Base-by-base conservation (phyloP, 2,329 filamentous ascomycete genomes). In the Stemphylium vesicarium region DNA sequence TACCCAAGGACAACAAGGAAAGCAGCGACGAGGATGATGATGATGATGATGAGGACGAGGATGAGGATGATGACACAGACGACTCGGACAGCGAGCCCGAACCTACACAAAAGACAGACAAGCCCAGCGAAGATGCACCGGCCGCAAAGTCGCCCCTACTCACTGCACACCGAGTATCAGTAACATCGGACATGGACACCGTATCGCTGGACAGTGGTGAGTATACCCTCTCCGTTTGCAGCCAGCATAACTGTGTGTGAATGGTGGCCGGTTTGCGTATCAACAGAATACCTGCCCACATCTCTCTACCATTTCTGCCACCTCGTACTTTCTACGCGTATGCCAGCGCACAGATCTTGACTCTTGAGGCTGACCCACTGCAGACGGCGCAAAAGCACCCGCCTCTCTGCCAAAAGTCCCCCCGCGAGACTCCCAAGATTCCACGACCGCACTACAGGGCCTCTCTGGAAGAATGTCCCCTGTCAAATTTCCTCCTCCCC, bases 381-480 rank as follows among this genome's bases (percentile, higher is more conserved):
- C 59, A 74, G 71, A 75, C 50, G 64, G 57, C 56, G 53, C 60
- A 45, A 73, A 70, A 45, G 53, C 59, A 24, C 40, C 68, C 13
- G 36, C 49, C 18, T 56, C 63, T 54, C 68, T 81, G 15, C 81
- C 81, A 46, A 86, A 84, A 72, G 82, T 84, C 44, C 77, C 87
- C 43, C 87, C 86, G 38, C 72, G 74, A 43, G 63, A 67, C 46
- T 68, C 86, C 38, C 74, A 72, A 45, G 65, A 75, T 41, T 72
- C 70, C 6, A 64, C 62, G 33, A 59, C 56, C 48, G 66, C 68
- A 6, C 52, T 81, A 86, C 86, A 88, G 75, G 91, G 89, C 63
- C 84, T 95, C 48, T 88, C 90, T 35, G 88, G 85, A 50, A 86
- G 84, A 40, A 82, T 95, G 45, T 88, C 90, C 32, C 82, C 90